phyloP scores from a whole-genome alignment of 148 eudicot species.

The Nepenthes gracilis region DNA sequence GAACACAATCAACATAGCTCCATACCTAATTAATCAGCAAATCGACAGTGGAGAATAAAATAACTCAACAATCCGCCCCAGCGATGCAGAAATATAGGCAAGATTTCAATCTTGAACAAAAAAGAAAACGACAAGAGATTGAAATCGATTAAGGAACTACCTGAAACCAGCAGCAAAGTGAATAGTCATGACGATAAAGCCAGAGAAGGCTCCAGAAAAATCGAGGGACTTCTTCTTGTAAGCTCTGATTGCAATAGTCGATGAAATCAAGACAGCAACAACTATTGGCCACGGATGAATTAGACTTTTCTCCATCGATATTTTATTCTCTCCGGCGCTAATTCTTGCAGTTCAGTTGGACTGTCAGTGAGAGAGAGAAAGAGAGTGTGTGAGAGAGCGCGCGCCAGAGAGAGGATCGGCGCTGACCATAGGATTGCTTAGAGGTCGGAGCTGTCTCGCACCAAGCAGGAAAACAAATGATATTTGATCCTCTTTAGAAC shows the following conservation, averaged over 20 bases:
- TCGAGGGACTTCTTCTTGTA: slow-evolving; percentile 69
- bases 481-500: too few relatives aligned
- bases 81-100: neutral
- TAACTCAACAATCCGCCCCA: slow-evolving; percentile 5
- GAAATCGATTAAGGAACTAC: slow-evolving; percentile 10
- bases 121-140: neutral
- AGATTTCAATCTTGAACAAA: too few relatives aligned
- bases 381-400: too few relatives aligned
- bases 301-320: slow-evolving; percentile 27
- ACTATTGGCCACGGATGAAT: slow-evolving; percentile 21
- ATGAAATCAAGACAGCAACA: slow-evolving; percentile 41
- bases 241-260: slow-evolving; percentile 46
- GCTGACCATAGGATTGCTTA: too few relatives aligned
- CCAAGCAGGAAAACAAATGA: too few relatives aligned
- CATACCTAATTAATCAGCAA: slow-evolving; percentile 30
- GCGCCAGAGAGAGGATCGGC: too few relatives aligned
- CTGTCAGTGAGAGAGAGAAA: too few relatives aligned
- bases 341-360: too few relatives aligned
- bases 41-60: neutral
- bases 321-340: too few relatives aligned
- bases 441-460: too few relatives aligned
- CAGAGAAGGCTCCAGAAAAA: slow-evolving; percentile 61
- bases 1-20: slow-evolving; percentile 72
- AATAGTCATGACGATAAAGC: slow-evolving; percentile 57
- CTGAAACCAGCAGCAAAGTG: slow-evolving; percentile 68